Evolutionary conservation across 2,329 filamentous ascomycete genomes (phyloP), one percentile per base, ranked within the genome.

Genomic region (Hypoxylon sp.): DNA sequence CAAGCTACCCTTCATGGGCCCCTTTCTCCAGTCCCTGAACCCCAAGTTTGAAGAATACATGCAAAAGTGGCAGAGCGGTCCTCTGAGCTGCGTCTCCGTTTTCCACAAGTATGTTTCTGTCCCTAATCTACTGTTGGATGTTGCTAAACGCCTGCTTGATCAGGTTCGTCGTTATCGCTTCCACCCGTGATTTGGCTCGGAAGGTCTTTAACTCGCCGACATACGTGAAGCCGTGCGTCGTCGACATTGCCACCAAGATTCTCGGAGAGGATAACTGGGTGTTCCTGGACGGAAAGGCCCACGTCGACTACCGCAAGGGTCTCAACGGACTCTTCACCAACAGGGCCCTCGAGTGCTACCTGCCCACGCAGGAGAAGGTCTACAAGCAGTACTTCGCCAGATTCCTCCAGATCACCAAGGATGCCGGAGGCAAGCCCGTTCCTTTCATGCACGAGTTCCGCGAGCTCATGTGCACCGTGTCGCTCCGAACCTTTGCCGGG

Each of bases 231-330:
- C 95, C 95, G 37, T 98, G 93, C 72, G 93, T 99, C 61, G 95
- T 99, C 63, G 94, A 98, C 74, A 87, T 89, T 58, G 95, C 95
- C 17, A 88, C 92, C 78, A 98, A 98, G 80, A 89, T 99, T 47
- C 87, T 99, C 48, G 91, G 95, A 58, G 84, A 88, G 60, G 89
- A 90, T 70, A 97, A 97, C 80, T 99, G 93, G 92, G 95, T 98
- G 15, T 98, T 98, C 79, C 81, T 99, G 65, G 94, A 98, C 72
- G 95, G 95, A 71, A 96, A 93, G 78, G 87, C 88, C 33, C 95
- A 99, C 70, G 91, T 97, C 67, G 95, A 98, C 71, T 99, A 95
- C 79, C 93, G 95, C 74, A 98, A 97, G 81, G 95, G 95, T 49
- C 82, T 99, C 66, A 98, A 97, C 75, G 89, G 88, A 56, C 85